Base-by-base conservation (phyloP, 805 yeast species). In the Vanderwaltozyma polyspora region DNA sequence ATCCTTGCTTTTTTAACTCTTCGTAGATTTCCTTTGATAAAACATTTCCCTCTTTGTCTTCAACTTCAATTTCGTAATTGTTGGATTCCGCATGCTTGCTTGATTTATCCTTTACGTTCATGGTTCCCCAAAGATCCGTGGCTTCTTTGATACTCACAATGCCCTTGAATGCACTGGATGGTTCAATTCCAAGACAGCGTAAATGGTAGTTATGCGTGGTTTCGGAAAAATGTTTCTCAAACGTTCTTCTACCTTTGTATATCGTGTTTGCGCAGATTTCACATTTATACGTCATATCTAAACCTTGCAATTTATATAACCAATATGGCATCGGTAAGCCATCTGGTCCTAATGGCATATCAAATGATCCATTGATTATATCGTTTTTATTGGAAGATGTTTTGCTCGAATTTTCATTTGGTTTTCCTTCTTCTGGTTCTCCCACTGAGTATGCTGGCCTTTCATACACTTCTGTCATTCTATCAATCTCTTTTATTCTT, bases 271-370 rank as follows among this genome's bases (percentile, higher is more conserved):
- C 93, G 53, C 98, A 91, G 6, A 91, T 72, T 57, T 91, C 96
- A 55, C 98, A 91, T 1, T 59, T 48, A 46, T 74, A 83, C 34
- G 70, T 73, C 28, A 72, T 68, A 36, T 81, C 81, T 9, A 87
- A 64, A 0, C 98, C 98, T 48, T 85, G 86, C 29, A 87, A 63
- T 55, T 87, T 91, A 66, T 75, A 87, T 19, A 91, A 63, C 98
- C 98, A 91, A 35, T 68, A 74, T 2, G 98, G 98, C 19, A 91
- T 84, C 1, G 96, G 96, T 27, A 68, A 70, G 0, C 96, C 96
- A 57, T 87, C 96, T 14, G 82, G 70, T 0, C 94, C 97, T 0
- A 83, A 34, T 0, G 95, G 94, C 36, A 83, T 55, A 36, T 78
- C 72, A 36, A 72, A 61, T 3, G 43, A 29, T 8, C 36, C 36